Conservation (phyloP, 1,139 yeast genomes). For the Nadsonia starkeyi-henricii region DNA sequence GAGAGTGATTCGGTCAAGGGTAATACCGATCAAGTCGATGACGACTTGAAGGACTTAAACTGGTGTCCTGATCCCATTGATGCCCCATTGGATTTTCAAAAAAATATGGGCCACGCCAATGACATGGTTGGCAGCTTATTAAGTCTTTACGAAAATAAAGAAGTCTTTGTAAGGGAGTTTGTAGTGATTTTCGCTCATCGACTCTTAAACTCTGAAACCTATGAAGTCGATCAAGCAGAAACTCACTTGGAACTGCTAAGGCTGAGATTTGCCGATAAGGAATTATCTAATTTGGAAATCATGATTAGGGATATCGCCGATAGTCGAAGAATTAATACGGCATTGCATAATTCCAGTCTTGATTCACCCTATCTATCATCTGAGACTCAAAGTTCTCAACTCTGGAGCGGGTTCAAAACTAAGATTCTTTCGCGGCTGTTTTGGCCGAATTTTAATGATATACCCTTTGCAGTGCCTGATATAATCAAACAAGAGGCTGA, state of each 20-base stretch:
- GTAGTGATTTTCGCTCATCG: conserved; percentile 50
- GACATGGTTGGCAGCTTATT: conserved; percentile 63
- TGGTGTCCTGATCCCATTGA: conserved; percentile 94
- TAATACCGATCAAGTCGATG: conserved; percentile 13
- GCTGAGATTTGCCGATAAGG: conserved; percentile 49
- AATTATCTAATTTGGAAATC: conserved; percentile 59
- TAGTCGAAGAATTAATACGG: conserved; percentile 17
- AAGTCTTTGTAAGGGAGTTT: conserved; percentile 59
- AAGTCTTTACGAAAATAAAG: conserved; percentile 67
- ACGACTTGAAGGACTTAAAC: conserved; percentile 33
- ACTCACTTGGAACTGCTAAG: conserved; percentile 41
- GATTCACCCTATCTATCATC: too few species aligned
- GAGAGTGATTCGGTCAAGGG: conserved; percentile 9
- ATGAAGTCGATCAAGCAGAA: conserved; percentile 27
- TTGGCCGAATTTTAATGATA: conserved; percentile 37
- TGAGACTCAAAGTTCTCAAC: not conserved
- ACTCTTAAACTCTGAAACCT: conserved; percentile 36
- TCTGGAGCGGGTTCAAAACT: conserved; percentile 15
- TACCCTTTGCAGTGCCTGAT: conserved; percentile 34
- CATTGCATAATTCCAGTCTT: conserved; percentile 16
- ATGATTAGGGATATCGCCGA: conserved; percentile 62
- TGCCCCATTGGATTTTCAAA: conserved; percentile 74
- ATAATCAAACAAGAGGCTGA: conserved; percentile 29
- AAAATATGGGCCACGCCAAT: conserved; percentile 23
- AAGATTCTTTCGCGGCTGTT: conserved; percentile 28